Evolutionary conservation across 805 yeast species (phyloP), one percentile per base, ranked within the genome.

Genomic region (Yarrowia deformans): DNA sequence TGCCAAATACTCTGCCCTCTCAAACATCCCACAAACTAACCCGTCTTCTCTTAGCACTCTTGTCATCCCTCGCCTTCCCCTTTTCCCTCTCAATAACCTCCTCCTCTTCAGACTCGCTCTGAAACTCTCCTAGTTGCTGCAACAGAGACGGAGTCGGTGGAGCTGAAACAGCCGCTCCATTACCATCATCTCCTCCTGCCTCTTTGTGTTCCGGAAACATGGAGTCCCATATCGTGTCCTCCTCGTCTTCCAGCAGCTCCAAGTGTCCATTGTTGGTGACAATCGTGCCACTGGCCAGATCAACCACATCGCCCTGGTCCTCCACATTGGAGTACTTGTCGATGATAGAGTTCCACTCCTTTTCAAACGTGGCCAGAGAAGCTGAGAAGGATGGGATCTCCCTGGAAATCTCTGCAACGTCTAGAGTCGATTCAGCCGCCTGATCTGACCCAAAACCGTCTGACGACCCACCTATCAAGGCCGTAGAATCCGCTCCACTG

Each of bases 181-280:
- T 29, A 23, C n/a, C 34, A 7, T 32, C 40, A 1, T 2, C 42
- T 2, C 13, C 58, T 3, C 13, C 58, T 3, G 2, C 43, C 9
- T 37, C 32, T 60, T 60, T 32, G 10, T 32, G n/a, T 32, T 18
- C 32, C 1, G 56, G 68, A 48, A 49, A 49, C 68, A 63, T 39
- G 23, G 48, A 35, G 9, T 49, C 70, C 72, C 72, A 71, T 18
- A 70, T 18, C 18, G 72, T 63, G 13, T 45, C 34, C 37, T 56
- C 37, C 16, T 64, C 50, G 7, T 63, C 71, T 12, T 68, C 61
- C 69, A 88, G 73, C 1, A 88, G 84, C 69, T 84, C 77, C 29
- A 90, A 73, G 76, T 90, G 96, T 1, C 97, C 97, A 67, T 85
- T 83, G 73, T 90, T 93, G 40, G 80, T 84, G 1, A 87, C 76